A percentile compares a stretch with the other conserved stretches of the same genome.
These are phyloP conservation scores for Colletotrichum tanaceti DNA, from an alignment of 2,329 filamentous ascomycete species.

Conservation along the genomic window DNA sequence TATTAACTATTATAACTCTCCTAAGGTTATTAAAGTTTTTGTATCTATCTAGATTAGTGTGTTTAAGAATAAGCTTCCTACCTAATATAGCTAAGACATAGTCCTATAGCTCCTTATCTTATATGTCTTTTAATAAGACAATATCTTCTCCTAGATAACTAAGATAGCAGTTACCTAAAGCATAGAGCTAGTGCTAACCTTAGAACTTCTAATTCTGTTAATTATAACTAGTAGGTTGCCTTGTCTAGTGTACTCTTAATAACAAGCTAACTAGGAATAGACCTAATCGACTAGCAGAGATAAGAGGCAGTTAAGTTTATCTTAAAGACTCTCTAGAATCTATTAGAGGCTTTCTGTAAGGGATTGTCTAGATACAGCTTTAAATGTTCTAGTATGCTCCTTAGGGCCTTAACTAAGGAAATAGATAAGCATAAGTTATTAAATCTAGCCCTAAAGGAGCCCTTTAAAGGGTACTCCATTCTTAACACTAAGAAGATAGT, in stretches of 20 bases:
- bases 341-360: not conserved
- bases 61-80: not conserved
- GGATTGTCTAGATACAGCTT: not conserved
- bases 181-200: not conserved
- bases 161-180: conserved; percentile 27
- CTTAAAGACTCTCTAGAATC: not conserved
- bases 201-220: not conserved
- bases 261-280: not conserved
- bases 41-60: conserved; percentile 36
- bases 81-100: conserved; percentile 8
- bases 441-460: no score
- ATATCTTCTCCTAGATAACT: conserved; percentile 23
- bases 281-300: not conserved
- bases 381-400: not conserved
- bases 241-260: no score
- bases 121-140: conserved; percentile 34
- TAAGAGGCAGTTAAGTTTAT: not conserved
- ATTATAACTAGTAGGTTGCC: not conserved
- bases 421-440: not conserved
- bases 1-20: conserved; percentile 48
- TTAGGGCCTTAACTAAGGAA: not conserved
- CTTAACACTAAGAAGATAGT: not conserved
- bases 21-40: conserved; percentile 43
- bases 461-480: not conserved
- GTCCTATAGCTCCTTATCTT: conserved; percentile 40